Conservation (phyloP, 2,329 filamentous ascomycete species). For the Aspergillus bombycis region DNA sequence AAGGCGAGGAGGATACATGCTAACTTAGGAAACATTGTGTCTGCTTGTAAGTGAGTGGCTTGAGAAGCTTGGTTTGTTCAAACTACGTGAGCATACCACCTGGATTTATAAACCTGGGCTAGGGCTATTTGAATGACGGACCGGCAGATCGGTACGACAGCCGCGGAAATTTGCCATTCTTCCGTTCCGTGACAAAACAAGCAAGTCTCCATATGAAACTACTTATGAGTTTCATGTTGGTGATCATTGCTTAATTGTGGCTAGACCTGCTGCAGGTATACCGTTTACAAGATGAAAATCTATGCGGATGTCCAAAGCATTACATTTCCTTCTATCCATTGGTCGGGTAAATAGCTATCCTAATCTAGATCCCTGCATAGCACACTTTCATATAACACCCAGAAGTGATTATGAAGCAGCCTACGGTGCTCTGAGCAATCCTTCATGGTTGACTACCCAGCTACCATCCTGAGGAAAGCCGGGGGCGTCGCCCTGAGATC, state of each 20-base stretch:
- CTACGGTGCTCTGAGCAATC: conserved; percentile 13
- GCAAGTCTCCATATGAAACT: background rate
- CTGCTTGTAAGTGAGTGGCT: background rate
- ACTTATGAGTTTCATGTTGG: background rate
- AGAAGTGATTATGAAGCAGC: background rate
- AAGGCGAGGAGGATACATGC: conserved; percentile 2
- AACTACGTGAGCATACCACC: background rate
- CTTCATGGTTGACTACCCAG: conserved; percentile 18
- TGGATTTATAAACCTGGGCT: background rate
- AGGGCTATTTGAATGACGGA: background rate
- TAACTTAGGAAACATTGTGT: background rate
- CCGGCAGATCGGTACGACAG: background rate
- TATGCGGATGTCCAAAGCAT: background rate
- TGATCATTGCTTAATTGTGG: background rate
- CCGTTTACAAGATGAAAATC: background rate
- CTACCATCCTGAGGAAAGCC: conserved; percentile 17
- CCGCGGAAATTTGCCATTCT: background rate
- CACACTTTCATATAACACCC: background rate
- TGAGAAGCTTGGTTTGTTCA: background rate
- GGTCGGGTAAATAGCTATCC: background rate
- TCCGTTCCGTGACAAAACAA: conserved; percentile 1
- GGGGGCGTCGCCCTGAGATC: conserved; percentile 13
- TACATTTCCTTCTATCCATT: background rate
- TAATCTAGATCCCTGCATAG: background rate
- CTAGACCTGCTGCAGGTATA: background rate